Conservation (phyloP, 805 yeast species). For the Hanseniaspora lachancei region DNA sequence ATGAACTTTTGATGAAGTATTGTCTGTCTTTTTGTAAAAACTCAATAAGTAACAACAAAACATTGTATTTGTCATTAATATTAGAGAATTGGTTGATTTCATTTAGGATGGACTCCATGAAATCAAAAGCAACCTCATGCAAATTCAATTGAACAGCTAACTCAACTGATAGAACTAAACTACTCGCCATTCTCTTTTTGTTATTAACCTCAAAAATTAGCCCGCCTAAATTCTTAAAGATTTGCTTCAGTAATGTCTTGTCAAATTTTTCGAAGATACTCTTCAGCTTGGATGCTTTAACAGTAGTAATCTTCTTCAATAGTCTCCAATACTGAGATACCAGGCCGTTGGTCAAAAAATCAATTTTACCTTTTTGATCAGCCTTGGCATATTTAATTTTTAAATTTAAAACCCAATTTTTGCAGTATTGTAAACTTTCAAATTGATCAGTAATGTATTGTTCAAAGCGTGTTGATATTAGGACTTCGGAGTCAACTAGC, state of each 20-base stretch:
- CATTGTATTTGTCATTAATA: constrained; percentile 41
- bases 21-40: constrained; percentile 40
- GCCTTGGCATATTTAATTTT: neutral
- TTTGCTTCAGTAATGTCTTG: constrained; percentile 29
- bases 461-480: neutral
- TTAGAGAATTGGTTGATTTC: constrained; percentile 62
- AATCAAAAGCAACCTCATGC: constrained; percentile 70
- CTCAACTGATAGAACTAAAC: constrained; percentile 51
- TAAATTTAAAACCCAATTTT: constrained; percentile 3
- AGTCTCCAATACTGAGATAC: constrained; percentile 35
- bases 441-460: neutral
- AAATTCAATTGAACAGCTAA: constrained; percentile 65
- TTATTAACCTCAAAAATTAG: constrained; percentile 52
- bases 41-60: constrained; percentile 38
- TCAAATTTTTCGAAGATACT: neutral
- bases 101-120: constrained; percentile 75
- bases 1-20: constrained; percentile 40
- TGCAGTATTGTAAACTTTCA: constrained; percentile 6
- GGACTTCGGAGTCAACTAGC: constrained; percentile 38
- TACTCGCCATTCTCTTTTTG: constrained; percentile 28
- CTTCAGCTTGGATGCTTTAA: constrained; percentile 20
- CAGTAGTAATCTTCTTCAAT: constrained; percentile 18
- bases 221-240: constrained; percentile 64
- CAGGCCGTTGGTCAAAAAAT: constrained; percentile 1
- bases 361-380: constrained; percentile 1